Evolutionary conservation across 768 basidiomycete species (phyloP).

Genomic region (Clavaria fumosa): DNA sequence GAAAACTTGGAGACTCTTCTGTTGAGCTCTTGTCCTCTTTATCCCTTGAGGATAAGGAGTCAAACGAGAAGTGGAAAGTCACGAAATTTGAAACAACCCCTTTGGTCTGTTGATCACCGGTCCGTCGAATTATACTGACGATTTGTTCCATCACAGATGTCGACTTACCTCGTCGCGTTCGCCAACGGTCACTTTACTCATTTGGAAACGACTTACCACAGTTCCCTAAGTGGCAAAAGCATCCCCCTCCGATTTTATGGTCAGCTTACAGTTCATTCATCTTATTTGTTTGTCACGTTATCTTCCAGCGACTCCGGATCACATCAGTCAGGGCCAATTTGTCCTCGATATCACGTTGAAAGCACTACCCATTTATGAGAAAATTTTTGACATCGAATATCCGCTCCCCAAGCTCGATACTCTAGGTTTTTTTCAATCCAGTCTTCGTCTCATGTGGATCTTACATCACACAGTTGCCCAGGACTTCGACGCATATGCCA

Average conservation of each 20-base stretch:
- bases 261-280: slow-evolving; percentile 19
- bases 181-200: slow-evolving; percentile 69
- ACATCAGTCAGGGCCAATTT: slow-evolving; percentile 72
- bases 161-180: slow-evolving; percentile 77
- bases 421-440: too few species aligned
- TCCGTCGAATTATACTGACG: too few species aligned
- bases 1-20: too few species aligned
- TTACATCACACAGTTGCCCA: too few species aligned
- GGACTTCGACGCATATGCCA: too few species aligned
- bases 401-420: slow-evolving; percentile 93
- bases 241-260: slow-evolving; percentile 79
- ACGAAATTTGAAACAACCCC: slow-evolving; percentile 74
- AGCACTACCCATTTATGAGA: slow-evolving; percentile 82
- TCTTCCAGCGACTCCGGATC: slow-evolving; percentile 54
- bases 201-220: slow-evolving; percentile 60
- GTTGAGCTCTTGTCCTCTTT: slow-evolving; percentile 28
- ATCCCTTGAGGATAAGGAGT: slow-evolving; percentile 16
- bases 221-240: slow-evolving; percentile 65
- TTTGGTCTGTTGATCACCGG: slow-evolving; percentile 14
- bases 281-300: slow-evolving; percentile 4
- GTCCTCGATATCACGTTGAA: slow-evolving; percentile 75
- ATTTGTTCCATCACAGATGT: too few species aligned
- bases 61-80: slow-evolving; percentile 50
- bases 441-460: too few species aligned
- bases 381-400: slow-evolving; percentile 83